phyloP scores from a whole-genome alignment of 257 asterid genomes.

The Solanum lycopersicoides region DNA sequence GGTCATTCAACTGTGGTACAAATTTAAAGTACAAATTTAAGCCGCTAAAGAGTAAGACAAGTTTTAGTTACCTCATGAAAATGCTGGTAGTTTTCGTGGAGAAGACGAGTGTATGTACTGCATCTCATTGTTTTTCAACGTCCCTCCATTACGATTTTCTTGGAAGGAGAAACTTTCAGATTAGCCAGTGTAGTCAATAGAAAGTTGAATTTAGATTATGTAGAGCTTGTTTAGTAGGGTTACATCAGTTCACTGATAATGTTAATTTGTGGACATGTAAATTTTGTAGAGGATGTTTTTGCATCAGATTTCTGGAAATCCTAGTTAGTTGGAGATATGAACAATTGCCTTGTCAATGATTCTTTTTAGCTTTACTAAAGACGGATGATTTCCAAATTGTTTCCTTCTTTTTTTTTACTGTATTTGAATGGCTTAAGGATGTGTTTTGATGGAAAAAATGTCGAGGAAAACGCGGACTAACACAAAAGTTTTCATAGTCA shows the following conservation, averaged over 20 bases:
- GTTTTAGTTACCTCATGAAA: not conserved
- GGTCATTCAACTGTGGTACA: not conserved
- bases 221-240: conserved; percentile 13
- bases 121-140: not conserved
- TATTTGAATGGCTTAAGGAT: not conserved
- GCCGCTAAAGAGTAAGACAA: not conserved
- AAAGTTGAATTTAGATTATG: conserved; percentile 3
- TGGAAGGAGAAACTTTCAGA: not conserved
- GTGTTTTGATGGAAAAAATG: not conserved
- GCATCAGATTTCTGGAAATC: conserved; percentile 2
- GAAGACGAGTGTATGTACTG: not conserved
- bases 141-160: not conserved
- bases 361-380: not conserved
- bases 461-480: not conserved
- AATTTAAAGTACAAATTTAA: not conserved
- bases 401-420: not conserved
- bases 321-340: not conserved
- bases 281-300: not conserved
- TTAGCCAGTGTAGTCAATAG: conserved; percentile 13
- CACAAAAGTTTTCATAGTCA: not conserved
- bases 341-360: not conserved
- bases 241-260: not conserved
- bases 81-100: not conserved
- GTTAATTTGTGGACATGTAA: conserved; percentile 11
- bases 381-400: not conserved